Conservation (phyloP, 2,329 filamentous ascomycete species). For the Colletotrichum trifolii region DNA sequence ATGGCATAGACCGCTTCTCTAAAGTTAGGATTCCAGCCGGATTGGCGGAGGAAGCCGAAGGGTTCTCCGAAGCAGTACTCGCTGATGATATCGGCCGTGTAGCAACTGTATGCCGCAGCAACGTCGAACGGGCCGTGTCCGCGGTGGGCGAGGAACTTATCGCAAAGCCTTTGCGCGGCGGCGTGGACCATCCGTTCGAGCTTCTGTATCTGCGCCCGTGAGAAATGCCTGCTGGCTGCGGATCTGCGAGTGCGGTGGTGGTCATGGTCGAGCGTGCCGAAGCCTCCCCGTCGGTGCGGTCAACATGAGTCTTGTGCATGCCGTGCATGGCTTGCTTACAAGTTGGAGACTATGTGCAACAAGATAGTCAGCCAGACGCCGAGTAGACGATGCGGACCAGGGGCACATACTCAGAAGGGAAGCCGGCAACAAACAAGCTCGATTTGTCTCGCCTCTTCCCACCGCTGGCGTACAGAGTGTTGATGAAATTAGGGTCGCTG, state of each 20-base stretch:
- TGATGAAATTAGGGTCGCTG: too few relatives aligned
- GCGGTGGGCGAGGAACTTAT: conserved; percentile 33
- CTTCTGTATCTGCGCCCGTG: conserved; percentile 36
- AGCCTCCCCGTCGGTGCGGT: conserved; percentile 18
- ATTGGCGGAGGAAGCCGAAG: conserved; percentile 30
- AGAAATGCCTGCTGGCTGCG: conserved; percentile 41
- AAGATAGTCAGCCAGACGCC: too few relatives aligned
- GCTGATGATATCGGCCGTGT: conserved; percentile 43
- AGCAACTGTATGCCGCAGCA: conserved; percentile 34
- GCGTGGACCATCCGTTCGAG: conserved; percentile 38
- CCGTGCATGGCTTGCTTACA: neutral
- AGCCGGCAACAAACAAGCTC: conserved; percentile 22
- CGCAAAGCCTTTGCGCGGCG: conserved; percentile 34
- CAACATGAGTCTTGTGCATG: neutral
- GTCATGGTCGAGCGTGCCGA: conserved; percentile 38
- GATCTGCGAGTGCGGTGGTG: conserved; percentile 41
- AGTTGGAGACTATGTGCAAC: neutral
- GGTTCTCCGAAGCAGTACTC: conserved; percentile 42
- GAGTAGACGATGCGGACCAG: too few relatives aligned
- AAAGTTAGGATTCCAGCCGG: conserved; percentile 32
- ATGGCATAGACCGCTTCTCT: conserved; percentile 26
- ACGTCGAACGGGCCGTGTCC: conserved; percentile 27
- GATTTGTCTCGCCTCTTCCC: neutral
- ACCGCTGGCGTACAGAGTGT: neutral
- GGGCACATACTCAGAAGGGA: conserved; percentile 37